Percentiles rank a stretch among this genome's conserved stretches.
Evolutionary conservation across 2,329 filamentous ascomycete species (phyloP).

Genomic region (Xylariaceae sp.): DNA sequence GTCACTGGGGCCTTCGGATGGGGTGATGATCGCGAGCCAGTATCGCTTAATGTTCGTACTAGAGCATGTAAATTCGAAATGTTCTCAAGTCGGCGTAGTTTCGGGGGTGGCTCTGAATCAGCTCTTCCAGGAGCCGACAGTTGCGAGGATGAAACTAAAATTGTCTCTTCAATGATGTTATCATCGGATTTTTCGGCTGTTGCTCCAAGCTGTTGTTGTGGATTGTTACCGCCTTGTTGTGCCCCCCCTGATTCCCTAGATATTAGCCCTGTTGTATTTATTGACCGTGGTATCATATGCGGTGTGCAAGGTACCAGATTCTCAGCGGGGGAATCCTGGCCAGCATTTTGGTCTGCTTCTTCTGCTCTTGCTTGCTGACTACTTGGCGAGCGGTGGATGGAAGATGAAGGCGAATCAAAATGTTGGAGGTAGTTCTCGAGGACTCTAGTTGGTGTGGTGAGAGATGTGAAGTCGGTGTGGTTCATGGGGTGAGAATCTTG

Average conservation of each 20-base stretch:
- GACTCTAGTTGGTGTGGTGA: conserved; percentile 46
- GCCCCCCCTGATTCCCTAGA: background rate
- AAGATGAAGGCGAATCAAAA: conserved; percentile 27
- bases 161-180: conserved; percentile 26
- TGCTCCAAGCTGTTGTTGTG: background rate
- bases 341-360: conserved; percentile 1
- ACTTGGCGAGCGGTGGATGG: conserved; percentile 8
- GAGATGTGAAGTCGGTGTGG: conserved; percentile 28
- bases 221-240: background rate
- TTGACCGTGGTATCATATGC: conserved; percentile 16
- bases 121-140: conserved; percentile 17
- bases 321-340: background rate
- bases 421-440: conserved; percentile 44
- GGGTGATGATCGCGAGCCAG: conserved; percentile 25
- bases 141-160: conserved; percentile 20
- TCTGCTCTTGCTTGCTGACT: background rate
- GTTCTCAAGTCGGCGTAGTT: conserved; percentile 21
- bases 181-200: conserved; percentile 15
- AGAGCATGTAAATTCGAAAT: conserved; percentile 23
- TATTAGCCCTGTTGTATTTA: background rate
- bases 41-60: conserved; percentile 33
- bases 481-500: conserved; percentile 49
- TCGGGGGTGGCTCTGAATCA: conserved; percentile 34
- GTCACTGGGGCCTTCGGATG: conserved; percentile 16
- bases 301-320: conserved; percentile 16